Evolutionary conservation across 192 early-diverging fungal species (phyloP), one percentile per base, ranked within the genome.

Genomic region (Paraglomus brasilianum): DNA sequence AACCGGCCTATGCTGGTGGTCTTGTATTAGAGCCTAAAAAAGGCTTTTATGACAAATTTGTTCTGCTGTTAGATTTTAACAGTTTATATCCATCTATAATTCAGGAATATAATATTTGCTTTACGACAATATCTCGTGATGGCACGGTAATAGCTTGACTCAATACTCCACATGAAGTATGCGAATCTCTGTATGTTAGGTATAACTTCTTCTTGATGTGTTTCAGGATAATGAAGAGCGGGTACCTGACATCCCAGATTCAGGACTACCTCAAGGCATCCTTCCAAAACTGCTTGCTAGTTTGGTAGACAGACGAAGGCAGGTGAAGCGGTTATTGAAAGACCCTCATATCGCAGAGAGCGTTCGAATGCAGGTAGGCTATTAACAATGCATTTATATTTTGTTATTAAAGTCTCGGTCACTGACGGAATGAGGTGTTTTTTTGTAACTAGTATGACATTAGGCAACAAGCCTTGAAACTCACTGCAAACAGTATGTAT

Each of bases 21-120:
- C 83, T 99, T 7, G 96, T 99, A 1, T 78, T 99, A 70, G 98
- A 99, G 63, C 98, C 98, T 42, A 96, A 97, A 74, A 93, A 90
- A 64, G 96, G 98, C 4, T 90, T 98, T 69, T 97, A 99, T 75
- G 95, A 98, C 75, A 90, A 91, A 43, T 99, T 82, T 74, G 93
- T 99, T 5, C 75, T 99, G 17, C 79, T 98, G 44, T 80, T 99
- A 56, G 98, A 99, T 84, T 99, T 99, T 78, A 98, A 98, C 87
- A 92, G 91, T 82, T 86, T 99, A 88, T 98, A 99, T 69, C 96
- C 98, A 56, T 95, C 95, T 22, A 99, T 99, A 59, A 98, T 99
- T 73, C 98, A 98, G 72, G 98, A 99, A 77, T 99, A 91, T 84
- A 99, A 99, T 74, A 94, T 99, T 62, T 98, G 96, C 78, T 99